Percentiles rank a stretch among this genome's conserved stretches.
Evolutionary conservation across 2,329 filamentous ascomycete species (phyloP).

Genomic region (Cordyceps tenuipes): DNA sequence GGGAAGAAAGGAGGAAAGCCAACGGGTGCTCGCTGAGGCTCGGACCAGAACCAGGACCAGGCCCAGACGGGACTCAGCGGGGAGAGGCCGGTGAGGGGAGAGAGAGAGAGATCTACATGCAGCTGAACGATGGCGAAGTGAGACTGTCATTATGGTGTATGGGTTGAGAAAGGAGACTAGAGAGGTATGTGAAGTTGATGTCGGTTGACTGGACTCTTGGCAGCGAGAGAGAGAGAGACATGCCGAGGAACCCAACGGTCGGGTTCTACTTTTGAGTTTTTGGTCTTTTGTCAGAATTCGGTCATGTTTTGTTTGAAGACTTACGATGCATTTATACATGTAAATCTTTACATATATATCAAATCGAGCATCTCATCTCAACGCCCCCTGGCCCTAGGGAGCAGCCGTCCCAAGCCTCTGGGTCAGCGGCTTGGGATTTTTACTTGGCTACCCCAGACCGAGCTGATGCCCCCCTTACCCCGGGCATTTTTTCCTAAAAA

Average conservation of each 20-base stretch:
- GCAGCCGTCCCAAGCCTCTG: background rate
- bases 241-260: no score
- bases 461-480: background rate
- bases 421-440: background rate
- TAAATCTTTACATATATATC: no score
- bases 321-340: no score
- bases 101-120: background rate
- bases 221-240: background rate
- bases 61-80: background rate
- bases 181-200: background rate
- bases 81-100: background rate
- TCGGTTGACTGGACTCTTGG: background rate
- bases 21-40: background rate
- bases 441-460: background rate
- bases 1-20: background rate
- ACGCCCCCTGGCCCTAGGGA: background rate
- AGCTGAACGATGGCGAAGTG: conserved; percentile 1
- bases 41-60: no score
- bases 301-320: background rate
- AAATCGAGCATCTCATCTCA: background rate
- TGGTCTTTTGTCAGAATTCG: background rate
- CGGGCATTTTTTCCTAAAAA: no score
- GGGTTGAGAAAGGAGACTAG: background rate
- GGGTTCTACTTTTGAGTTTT: no score
- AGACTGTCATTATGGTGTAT: conserved; percentile 1